Evolutionary conservation across 495 filamentous ascomycete species (phyloP).

Genomic region (Poronia punctata): DNA sequence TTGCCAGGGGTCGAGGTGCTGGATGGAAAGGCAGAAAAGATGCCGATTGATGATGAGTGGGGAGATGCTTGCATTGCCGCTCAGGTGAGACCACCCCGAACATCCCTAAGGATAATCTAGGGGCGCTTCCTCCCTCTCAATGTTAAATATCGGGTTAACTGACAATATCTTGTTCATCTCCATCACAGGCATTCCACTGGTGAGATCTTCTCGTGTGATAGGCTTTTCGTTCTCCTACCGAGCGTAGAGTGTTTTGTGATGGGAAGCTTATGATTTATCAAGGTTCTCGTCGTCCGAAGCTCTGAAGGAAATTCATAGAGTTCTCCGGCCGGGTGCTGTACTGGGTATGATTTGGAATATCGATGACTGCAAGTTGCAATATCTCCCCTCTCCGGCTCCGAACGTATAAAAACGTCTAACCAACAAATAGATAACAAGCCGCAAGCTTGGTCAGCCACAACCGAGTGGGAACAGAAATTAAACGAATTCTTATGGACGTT

Average conservation of each 20-base stretch:
- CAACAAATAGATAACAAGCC: slow-evolving; percentile 43
- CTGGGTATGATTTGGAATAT: slow-evolving; percentile 62
- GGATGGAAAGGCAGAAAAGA: slow-evolving; percentile 47
- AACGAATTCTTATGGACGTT: slow-evolving; percentile 44
- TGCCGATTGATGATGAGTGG: slow-evolving; percentile 48
- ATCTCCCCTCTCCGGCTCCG: background rate
- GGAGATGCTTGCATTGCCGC: slow-evolving; percentile 57
- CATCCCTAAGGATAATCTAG: too few relatives aligned
- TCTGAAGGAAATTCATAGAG: slow-evolving; percentile 51
- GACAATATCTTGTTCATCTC: background rate
- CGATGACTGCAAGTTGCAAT: slow-evolving; percentile 49
- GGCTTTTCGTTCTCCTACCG: too few relatives aligned
- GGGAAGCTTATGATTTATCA: background rate
- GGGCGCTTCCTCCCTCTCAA: too few relatives aligned
- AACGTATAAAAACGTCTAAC: slow-evolving; percentile 2
- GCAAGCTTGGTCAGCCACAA: slow-evolving; percentile 33
- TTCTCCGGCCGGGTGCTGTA: slow-evolving; percentile 42
- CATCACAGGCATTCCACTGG: slow-evolving; percentile 53
- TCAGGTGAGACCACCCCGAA: slow-evolving; percentile 49
- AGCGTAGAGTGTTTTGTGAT: too few relatives aligned
- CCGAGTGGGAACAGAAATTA: slow-evolving; percentile 48
- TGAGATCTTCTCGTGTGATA: slow-evolving; percentile 16
- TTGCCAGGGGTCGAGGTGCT: slow-evolving; percentile 42
- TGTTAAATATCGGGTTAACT: too few relatives aligned
- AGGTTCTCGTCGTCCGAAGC: slow-evolving; percentile 56